These are phyloP conservation scores for Septoria petroselini DNA, from an alignment of 2,329 filamentous ascomycete species.

Conservation along the genomic window DNA sequence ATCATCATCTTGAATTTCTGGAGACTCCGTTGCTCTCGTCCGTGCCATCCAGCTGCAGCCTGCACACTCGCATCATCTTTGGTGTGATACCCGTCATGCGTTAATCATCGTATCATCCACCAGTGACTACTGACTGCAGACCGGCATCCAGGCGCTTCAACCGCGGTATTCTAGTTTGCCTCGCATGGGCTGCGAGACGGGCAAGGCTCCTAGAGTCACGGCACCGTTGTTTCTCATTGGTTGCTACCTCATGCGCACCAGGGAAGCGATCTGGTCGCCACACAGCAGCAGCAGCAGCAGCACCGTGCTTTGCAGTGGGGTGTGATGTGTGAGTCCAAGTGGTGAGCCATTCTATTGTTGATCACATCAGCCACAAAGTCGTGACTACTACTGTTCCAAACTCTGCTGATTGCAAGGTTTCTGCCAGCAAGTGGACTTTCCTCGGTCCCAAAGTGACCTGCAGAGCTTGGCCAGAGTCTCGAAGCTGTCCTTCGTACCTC, in stretches of 20 bases:
- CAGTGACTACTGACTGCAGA: too few relatives aligned
- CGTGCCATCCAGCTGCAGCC: neutral
- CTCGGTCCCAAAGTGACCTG: slow-evolving; percentile 2
- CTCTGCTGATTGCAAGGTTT: neutral
- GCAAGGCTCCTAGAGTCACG: neutral
- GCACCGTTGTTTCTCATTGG: neutral
- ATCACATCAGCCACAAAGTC: neutral
- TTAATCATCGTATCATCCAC: slow-evolving; percentile 4
- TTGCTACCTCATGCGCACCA: neutral
- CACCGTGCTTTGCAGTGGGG: neutral
- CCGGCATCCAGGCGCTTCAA: neutral
- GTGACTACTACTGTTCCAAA: neutral
- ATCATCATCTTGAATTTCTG: neutral
- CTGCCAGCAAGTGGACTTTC: slow-evolving; percentile 2
- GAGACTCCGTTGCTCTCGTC: neutral
- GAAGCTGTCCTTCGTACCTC: slow-evolving; percentile 2
- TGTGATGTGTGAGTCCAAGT: neutral
- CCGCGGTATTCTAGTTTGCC: neutral
- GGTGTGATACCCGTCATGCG: neutral
- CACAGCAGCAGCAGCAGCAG: too few relatives aligned
- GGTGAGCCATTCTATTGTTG: neutral
- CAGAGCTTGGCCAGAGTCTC: slow-evolving; percentile 1
- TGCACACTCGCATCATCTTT: slow-evolving; percentile 3
- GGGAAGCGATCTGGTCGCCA: neutral
- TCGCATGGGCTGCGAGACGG: neutral